Evolutionary conservation across 2,329 filamentous ascomycete genomes (phyloP).

Genomic region (Botrytis fabae): DNA sequence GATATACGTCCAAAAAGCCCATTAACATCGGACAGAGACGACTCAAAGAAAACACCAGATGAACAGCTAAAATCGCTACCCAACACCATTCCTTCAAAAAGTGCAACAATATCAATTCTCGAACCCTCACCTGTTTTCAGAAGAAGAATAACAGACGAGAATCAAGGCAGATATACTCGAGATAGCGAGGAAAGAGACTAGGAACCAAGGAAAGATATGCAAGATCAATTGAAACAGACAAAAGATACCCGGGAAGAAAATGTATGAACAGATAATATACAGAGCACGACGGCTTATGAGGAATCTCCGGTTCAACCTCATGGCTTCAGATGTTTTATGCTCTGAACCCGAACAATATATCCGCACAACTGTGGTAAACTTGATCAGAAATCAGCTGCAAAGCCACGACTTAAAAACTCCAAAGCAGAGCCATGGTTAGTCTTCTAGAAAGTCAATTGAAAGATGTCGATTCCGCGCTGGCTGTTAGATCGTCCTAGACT

Average conservation of each 20-base stretch:
- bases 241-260: no score
- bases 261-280: not conserved
- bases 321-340: constrained; percentile 24
- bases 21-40: constrained; percentile 26
- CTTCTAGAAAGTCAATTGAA: not conserved
- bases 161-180: constrained; percentile 11
- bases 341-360: constrained; percentile 24
- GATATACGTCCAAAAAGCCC: constrained; percentile 30
- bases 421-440: not conserved
- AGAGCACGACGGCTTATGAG: constrained; percentile 3
- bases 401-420: not conserved
- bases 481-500: not conserved
- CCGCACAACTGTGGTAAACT: constrained; percentile 29
- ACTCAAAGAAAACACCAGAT: constrained; percentile 28
- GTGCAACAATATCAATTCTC: not conserved
- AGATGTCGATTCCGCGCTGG: not conserved
- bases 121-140: no score
- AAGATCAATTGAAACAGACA: not conserved
- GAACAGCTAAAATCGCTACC: constrained; percentile 35
- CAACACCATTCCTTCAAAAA: not conserved
- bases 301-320: not conserved
- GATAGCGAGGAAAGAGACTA: not conserved
- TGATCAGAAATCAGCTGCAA: constrained; percentile 19
- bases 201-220: not conserved
- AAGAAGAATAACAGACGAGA: not conserved